Evolutionary conservation across 805 yeast genomes (phyloP).

Genomic region (Lipomyces starkeyi): DNA sequence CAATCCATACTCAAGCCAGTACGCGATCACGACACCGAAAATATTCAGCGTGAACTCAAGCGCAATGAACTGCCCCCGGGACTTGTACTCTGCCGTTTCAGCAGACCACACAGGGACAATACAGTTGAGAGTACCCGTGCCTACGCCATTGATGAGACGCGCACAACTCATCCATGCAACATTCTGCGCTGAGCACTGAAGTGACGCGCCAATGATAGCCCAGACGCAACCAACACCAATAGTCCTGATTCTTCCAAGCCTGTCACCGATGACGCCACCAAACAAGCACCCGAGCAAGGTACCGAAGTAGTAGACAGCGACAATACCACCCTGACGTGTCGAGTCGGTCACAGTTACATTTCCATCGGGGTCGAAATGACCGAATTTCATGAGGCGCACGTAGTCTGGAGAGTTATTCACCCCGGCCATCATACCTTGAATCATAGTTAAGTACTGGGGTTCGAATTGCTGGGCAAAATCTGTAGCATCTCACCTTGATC

Average conservation of each 20-base stretch:
- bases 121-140: slow-evolving; percentile 42
- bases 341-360: slow-evolving; percentile 39
- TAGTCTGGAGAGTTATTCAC: slow-evolving; percentile 45
- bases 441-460: no score
- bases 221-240: slow-evolving; percentile 60
- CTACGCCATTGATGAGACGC: slow-evolving; percentile 55
- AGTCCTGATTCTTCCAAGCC: slow-evolving; percentile 63
- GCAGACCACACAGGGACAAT: slow-evolving; percentile 77
- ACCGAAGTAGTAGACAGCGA: slow-evolving; percentile 47
- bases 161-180: slow-evolving; percentile 71
- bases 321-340: slow-evolving; percentile 46
- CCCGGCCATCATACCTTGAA: slow-evolving; percentile 53
- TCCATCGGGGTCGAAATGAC: slow-evolving; percentile 21
- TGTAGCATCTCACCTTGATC: slow-evolving; percentile 38
- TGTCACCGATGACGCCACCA: slow-evolving; percentile 55
- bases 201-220: slow-evolving; percentile 64
- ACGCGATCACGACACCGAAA: slow-evolving; percentile 71
- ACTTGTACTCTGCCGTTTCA: slow-evolving; percentile 65
- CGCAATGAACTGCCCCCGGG: slow-evolving; percentile 52
- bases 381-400: slow-evolving; percentile 37
- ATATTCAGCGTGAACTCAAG: slow-evolving; percentile 66
- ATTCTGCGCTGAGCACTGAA: slow-evolving; percentile 51
- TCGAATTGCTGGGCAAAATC: no score
- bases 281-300: slow-evolving; percentile 38
- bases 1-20: slow-evolving; percentile 71